These are phyloP conservation scores for Mucor saturninus DNA, from an alignment of 371 early-diverging fungal genomes.

Conservation along the genomic window DNA sequence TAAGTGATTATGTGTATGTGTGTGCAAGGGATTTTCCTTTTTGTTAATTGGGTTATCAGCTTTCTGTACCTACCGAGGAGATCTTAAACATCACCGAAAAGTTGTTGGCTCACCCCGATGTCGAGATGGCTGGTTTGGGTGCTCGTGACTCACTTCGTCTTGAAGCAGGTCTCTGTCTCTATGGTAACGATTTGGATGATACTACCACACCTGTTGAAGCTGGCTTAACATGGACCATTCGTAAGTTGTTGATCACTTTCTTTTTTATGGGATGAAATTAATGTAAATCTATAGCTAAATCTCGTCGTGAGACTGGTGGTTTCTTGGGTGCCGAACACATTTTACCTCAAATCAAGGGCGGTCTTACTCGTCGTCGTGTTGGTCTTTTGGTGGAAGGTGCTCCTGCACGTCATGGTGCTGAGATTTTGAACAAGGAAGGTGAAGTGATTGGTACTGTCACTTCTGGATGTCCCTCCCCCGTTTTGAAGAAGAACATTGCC, in stretches of 20 bases:
- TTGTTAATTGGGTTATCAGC: slow-evolving; percentile 42
- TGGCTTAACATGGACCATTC: slow-evolving; percentile 94
- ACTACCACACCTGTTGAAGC: slow-evolving; percentile 93
- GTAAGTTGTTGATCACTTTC: slow-evolving; percentile 42
- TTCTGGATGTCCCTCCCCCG: slow-evolving; percentile 93
- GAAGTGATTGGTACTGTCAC: slow-evolving; percentile 81
- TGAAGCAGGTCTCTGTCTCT: slow-evolving; percentile 97
- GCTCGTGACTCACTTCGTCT: slow-evolving; percentile 94
- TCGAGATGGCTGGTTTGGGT: slow-evolving; percentile 94
- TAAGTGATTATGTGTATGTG: slow-evolving; percentile 26
- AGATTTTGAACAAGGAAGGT: slow-evolving; percentile 69
- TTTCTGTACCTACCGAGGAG: slow-evolving; percentile 80
- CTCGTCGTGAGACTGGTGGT: slow-evolving; percentile 89
- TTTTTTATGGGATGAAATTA: not conserved
- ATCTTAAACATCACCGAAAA: slow-evolving; percentile 71
- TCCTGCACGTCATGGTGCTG: slow-evolving; percentile 91
- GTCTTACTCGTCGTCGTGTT: slow-evolving; percentile 81
- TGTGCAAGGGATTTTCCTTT: not conserved
- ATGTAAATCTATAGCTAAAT: slow-evolving; percentile 61
- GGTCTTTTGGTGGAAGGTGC: slow-evolving; percentile 94
- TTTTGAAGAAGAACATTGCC: slow-evolving; percentile 94
- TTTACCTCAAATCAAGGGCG: slow-evolving; percentile 86
- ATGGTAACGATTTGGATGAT: slow-evolving; percentile 95
- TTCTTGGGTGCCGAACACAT: slow-evolving; percentile 93
- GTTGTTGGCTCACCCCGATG: slow-evolving; percentile 76